These are phyloP conservation scores for Cercophora samala DNA, from an alignment of 495 filamentous ascomycete genomes.

Conservation along the genomic window DNA sequence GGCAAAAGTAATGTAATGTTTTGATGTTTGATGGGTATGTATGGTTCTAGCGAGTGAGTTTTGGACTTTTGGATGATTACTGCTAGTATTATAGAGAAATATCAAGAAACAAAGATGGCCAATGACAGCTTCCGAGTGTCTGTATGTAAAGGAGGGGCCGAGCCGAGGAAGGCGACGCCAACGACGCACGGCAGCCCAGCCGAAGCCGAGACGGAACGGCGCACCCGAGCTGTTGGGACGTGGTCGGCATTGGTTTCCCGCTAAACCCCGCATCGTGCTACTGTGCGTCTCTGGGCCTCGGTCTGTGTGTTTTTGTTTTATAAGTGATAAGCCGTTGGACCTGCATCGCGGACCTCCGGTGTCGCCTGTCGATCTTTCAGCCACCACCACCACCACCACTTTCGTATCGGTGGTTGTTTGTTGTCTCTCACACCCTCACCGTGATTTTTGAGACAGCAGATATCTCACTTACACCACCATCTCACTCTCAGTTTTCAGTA, in stretches of 20 bases:
- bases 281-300: not conserved
- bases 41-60: not conserved
- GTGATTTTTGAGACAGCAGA: not conserved
- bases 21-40: not conserved
- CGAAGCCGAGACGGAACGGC: not conserved
- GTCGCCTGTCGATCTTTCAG: not conserved
- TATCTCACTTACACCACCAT: not conserved
- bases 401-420: no score
- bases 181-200: not conserved
- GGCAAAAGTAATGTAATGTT: not conserved
- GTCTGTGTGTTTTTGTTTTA: not conserved
- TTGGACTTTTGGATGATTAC: not conserved
- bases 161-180: no score
- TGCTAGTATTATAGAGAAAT: not conserved
- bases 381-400: no score
- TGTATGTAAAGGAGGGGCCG: no score
- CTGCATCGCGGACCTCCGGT: not conserved
- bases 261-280: not conserved
- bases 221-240: not conserved
- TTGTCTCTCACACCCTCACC: no score
- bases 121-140: no score
- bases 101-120: not conserved
- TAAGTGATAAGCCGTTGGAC: not conserved
- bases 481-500: not conserved
- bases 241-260: not conserved